Base-by-base conservation (phyloP, 805 yeast genomes). In the Candida ascalaphidarum region DNA sequence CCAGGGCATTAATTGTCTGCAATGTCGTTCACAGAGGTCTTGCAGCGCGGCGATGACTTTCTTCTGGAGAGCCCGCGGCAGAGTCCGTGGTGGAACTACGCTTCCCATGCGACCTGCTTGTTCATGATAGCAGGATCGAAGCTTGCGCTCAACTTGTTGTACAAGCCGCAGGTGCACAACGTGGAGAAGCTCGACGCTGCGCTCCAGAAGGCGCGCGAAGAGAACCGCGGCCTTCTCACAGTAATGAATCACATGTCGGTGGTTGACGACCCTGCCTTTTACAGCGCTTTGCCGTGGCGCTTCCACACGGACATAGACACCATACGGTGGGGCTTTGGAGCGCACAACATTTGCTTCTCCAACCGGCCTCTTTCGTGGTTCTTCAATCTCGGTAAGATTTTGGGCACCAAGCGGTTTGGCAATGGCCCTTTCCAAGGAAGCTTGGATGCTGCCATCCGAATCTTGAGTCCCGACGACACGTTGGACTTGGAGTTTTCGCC, bases 301-400 rank as follows among this genome's bases (percentile, higher is more conserved):
- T 72, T 71, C 40, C 81, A 73, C 40, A 52, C 60, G 10, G 71
- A 74, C 31, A 57, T 81, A 11, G 81, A 76, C 36, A 68, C 72
- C 29, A 73, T 85, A 30, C 67, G 98, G 44, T 89, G 97, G 97
- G 88, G 96, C 4, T 63, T 92, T 31, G 98, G 94, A 0, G 98
- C 98, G 8, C 74, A 79, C 28, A 88, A 92, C 50, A 73, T 89
- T 22, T 89, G 97, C 49, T 89, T 92, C 54, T 69, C 74, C 14
- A 71, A 61, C 34, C 55, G 52, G 15, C 41, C 64, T 3, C 49
- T 69, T 2, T 53, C 75, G 7, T 64, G 47, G 50, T 88, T 85
- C 48, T 89, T 89, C 61, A 74, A 86, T 15, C 54, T 85, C 35
- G 98, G 98, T 3, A 88, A 88, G 54, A 79, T 86, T n/a, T 58